Evolutionary conservation across 2,329 filamentous ascomycete species (phyloP).

Genomic region (Trichoderma harzianum): DNA sequence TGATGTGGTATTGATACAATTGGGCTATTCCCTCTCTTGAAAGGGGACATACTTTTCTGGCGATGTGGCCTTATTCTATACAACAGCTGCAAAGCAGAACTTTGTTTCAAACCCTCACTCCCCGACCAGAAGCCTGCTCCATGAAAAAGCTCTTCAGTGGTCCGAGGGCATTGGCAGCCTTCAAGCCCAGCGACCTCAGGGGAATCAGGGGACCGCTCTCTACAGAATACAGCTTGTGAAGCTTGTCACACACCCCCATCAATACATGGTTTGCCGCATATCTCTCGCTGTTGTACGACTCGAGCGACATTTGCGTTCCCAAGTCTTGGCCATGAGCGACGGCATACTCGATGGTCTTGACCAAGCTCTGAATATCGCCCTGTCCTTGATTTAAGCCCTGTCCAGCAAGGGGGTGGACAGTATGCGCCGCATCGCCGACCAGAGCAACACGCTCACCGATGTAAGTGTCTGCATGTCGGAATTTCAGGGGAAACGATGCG

Average conservation of each 20-base stretch:
- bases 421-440: constrained; percentile 92
- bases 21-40: background rate
- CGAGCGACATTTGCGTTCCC: constrained; percentile 72
- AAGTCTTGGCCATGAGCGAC: constrained; percentile 84
- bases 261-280: constrained; percentile 80
- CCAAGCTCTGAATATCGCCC: constrained; percentile 78
- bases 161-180: constrained; percentile 68
- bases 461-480: constrained; percentile 94
- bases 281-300: constrained; percentile 75
- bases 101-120: constrained; percentile 41
- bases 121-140: constrained; percentile 62
- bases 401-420: constrained; percentile 88
- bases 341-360: constrained; percentile 69
- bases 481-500: constrained; percentile 85
- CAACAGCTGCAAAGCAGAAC: constrained; percentile 9
- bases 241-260: constrained; percentile 78
- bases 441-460: constrained; percentile 86
- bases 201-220: constrained; percentile 76
- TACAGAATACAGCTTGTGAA: constrained; percentile 89
- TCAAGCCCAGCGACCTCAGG: constrained; percentile 72
- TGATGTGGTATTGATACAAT: background rate
- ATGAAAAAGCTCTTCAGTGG: constrained; percentile 84
- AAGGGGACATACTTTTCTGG: background rate
- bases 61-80: background rate
- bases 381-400: constrained; percentile 94